Evolutionary conservation across 2,329 filamentous ascomycete species (phyloP).

Genomic region (Aspergillus melleus): DNA sequence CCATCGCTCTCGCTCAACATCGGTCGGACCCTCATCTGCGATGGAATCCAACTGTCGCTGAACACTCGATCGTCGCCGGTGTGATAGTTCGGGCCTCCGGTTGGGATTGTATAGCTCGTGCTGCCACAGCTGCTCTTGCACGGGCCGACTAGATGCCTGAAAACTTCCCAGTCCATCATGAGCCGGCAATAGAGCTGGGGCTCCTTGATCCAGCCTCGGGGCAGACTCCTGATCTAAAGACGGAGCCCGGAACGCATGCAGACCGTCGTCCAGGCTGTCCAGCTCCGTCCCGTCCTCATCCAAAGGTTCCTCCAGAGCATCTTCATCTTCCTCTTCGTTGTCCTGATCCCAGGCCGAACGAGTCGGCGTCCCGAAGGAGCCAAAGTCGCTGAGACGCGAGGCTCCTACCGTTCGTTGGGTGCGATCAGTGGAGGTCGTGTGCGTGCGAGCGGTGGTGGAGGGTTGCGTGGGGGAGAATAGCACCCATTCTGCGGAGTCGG

Average conservation of each 20-base stretch:
- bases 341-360: slow-evolving; percentile 51
- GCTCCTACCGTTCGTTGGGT: slow-evolving; percentile 67
- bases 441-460: slow-evolving; percentile 67
- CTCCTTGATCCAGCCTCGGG: slow-evolving; percentile 54
- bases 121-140: slow-evolving; percentile 84
- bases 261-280: slow-evolving; percentile 88
- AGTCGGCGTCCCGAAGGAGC: slow-evolving; percentile 70
- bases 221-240: slow-evolving; percentile 45
- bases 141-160: slow-evolving; percentile 58
- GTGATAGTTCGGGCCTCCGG: slow-evolving; percentile 52
- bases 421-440: slow-evolving; percentile 63
- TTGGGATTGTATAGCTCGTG: slow-evolving; percentile 83
- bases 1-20: slow-evolving; percentile 71
- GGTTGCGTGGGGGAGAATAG: slow-evolving; percentile 78
- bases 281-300: slow-evolving; percentile 69
- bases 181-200: slow-evolving; percentile 74
- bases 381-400: slow-evolving; percentile 77
- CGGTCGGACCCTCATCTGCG: slow-evolving; percentile 56
- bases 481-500: slow-evolving; percentile 91
- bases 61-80: slow-evolving; percentile 56
- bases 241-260: slow-evolving; percentile 79
- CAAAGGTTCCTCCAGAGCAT: slow-evolving; percentile 57
- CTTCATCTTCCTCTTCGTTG: slow-evolving; percentile 7
- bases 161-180: slow-evolving; percentile 94
- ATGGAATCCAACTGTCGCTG: slow-evolving; percentile 58